Conservation (phyloP, 1,284 basidiomycete species). For the Coniferiporia weirii region DNA sequence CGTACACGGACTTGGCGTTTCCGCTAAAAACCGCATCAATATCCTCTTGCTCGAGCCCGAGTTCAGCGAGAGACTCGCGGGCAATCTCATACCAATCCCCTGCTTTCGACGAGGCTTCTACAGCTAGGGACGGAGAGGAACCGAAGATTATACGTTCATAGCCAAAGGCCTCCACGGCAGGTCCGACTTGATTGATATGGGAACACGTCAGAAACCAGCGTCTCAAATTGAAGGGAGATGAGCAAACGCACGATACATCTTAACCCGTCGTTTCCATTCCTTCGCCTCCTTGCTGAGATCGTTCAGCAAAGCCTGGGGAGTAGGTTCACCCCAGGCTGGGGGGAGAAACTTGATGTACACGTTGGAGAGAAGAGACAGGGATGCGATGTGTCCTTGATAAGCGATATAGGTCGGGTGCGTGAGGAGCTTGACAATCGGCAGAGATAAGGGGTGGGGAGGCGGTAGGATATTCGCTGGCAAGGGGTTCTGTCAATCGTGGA, state of each 20-base stretch:
- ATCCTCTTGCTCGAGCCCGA: conserved; percentile 74
- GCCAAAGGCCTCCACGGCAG: conserved; percentile 64
- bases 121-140: conserved; percentile 41
- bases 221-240: conserved; percentile 18
- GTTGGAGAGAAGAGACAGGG: conserved; percentile 72
- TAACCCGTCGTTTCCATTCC: conserved; percentile 79
- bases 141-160: conserved; percentile 54
- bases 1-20: conserved; percentile 65
- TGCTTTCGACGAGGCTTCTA: conserved; percentile 41
- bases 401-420: conserved; percentile 67
- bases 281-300: conserved; percentile 46
- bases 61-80: conserved; percentile 74
- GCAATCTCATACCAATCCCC: conserved; percentile 80
- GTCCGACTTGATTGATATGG: conserved; percentile 50
- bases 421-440: conserved; percentile 73
- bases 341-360: conserved; percentile 77
- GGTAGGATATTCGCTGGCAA: conserved; percentile 74
- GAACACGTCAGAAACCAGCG: background rate
- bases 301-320: conserved; percentile 46
- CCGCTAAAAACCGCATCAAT: conserved; percentile 67
- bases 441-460: conserved; percentile 69
- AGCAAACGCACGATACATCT: conserved; percentile 77
- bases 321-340: conserved; percentile 65
- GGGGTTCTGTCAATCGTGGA: conserved; percentile 5
- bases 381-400: conserved; percentile 70